A percentile compares a stretch with the other conserved stretches of the same genome.
Evolutionary conservation across 2,329 filamentous ascomycete species (phyloP).

Genomic region (Sporothrix protearum): DNA sequence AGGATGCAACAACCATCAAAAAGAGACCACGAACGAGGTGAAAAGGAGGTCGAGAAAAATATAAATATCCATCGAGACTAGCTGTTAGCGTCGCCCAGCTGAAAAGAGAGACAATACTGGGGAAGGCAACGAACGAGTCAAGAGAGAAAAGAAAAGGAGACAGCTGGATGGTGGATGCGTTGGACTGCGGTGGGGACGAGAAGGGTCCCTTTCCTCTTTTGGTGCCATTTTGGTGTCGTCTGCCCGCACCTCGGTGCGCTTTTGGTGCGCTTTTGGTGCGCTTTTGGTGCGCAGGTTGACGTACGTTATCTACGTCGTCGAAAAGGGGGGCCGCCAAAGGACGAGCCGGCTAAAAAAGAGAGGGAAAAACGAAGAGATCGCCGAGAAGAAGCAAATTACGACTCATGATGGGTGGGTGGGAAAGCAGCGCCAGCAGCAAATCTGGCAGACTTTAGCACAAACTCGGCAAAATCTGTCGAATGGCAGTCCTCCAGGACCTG

Average conservation of each 20-base stretch:
- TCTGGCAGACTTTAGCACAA: not conserved
- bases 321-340: not conserved
- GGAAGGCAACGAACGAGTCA: not conserved
- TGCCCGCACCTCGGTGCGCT: not conserved
- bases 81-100: not conserved
- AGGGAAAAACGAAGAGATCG: not conserved
- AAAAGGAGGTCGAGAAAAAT: not conserved
- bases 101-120: not conserved
- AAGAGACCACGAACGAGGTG: not conserved
- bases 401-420: not conserved
- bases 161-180: not conserved
- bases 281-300: not conserved
- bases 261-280: constrained; percentile 1
- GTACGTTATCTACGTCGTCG: constrained; percentile 12
- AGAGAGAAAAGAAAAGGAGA: not conserved
- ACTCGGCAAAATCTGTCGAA: not conserved
- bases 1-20: not conserved
- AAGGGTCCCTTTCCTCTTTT: constrained; percentile 1
- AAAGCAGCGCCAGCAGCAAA: not conserved
- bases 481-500: not conserved
- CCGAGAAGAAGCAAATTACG: not conserved
- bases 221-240: not conserved
- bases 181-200: not conserved
- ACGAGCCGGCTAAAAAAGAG: not conserved
- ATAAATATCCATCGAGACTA: not conserved